Evolutionary conservation across 106 monocot genomes (phyloP), one percentile per base, ranked within the genome.

Genomic region (Phalaenopsis equestris): DNA sequence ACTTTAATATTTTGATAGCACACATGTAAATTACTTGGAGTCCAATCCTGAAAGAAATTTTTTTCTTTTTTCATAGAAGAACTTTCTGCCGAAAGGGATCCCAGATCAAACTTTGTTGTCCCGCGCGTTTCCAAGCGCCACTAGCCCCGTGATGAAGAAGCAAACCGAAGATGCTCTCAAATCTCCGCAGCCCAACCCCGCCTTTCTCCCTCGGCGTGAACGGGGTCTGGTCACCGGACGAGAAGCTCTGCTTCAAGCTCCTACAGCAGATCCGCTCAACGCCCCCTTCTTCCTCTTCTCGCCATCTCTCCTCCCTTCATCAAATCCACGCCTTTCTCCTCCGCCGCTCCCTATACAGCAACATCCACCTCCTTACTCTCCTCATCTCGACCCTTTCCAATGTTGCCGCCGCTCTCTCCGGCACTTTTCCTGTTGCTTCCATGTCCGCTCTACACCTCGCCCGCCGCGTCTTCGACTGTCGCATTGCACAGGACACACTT

Each of bases 401-500:
- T 45, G 45, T 21, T 36, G 15, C 74, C 6, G 43, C 74, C 19
- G 43, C 74, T 74, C 7, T 74, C 2, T 76, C 48, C 47, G 49
- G 76, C 11, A 14, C 3, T 1, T 5, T 76, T 30, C 46, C 23
- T 4, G 47, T 49, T 2, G 30, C 24, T 18, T 76, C 76, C 23
- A 42, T 49, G 8, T 39, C 76, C 5, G 76, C 49, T 30, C 11
- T 76, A 24, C 49, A 19, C 47, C 76, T 49, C 30, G 76, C 76
- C 30, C 24, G n/a, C 23, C 47, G 24, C 47, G n/a, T 30, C 24
- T 76, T 76, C 30, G 49, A 47, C 76, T 49, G 49, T 77, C 77
- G 72, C 73, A 14, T 80, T 67, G 12, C 75, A 78, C 80, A 82
- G 57, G 89, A 89, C 46, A 19, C 79, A 57, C 42, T 42, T 75